Percentiles rank a stretch among this genome's conserved stretches.
Evolutionary conservation across 495 filamentous ascomycete species (phyloP).

Genomic region (Coniosporium apollinis): DNA sequence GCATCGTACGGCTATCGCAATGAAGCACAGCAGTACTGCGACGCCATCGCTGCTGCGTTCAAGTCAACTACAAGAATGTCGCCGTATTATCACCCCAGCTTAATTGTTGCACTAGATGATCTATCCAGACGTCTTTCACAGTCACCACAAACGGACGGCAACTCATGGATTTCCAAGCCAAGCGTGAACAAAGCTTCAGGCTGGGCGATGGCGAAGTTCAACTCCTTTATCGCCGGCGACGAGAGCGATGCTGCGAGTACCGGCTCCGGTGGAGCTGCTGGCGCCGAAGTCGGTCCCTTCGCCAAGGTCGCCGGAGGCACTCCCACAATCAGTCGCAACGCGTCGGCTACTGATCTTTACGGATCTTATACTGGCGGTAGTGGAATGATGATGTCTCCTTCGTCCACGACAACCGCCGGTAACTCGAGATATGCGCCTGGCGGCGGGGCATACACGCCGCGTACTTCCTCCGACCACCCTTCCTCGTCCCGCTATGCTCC

Average conservation of each 20-base stretch:
- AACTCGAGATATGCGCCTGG: slow-evolving; percentile 54
- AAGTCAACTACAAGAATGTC: slow-evolving; percentile 69
- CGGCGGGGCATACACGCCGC: too few relatives aligned
- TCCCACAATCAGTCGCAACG: slow-evolving; percentile 65
- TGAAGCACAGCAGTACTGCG: slow-evolving; percentile 84
- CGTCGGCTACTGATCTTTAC: slow-evolving; percentile 64
- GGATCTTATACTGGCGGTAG: slow-evolving; percentile 33
- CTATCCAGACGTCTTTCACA: slow-evolving; percentile 66
- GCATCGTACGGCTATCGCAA: slow-evolving; percentile 66
- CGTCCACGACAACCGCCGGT: slow-evolving; percentile 22
- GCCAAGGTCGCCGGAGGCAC: slow-evolving; percentile 59
- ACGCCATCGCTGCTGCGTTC: slow-evolving; percentile 61
- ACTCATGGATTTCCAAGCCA: slow-evolving; percentile 77
- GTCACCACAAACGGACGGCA: slow-evolving; percentile 53
- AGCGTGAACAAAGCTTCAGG: slow-evolving; percentile 89
- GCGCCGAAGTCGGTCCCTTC: slow-evolving; percentile 57
- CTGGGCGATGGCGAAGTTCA: slow-evolving; percentile 77
- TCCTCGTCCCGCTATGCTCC: too few relatives aligned
- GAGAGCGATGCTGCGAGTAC: slow-evolving; percentile 49
- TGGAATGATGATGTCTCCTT: too few relatives aligned
- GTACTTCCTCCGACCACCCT: too few relatives aligned
- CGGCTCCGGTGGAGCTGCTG: slow-evolving; percentile 36
- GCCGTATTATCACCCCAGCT: slow-evolving; percentile 59
- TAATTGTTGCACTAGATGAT: slow-evolving; percentile 67
- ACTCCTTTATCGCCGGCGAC: slow-evolving; percentile 85